Conservation (phyloP, 331 rosid species). For the Rosa hybrid region DNA sequence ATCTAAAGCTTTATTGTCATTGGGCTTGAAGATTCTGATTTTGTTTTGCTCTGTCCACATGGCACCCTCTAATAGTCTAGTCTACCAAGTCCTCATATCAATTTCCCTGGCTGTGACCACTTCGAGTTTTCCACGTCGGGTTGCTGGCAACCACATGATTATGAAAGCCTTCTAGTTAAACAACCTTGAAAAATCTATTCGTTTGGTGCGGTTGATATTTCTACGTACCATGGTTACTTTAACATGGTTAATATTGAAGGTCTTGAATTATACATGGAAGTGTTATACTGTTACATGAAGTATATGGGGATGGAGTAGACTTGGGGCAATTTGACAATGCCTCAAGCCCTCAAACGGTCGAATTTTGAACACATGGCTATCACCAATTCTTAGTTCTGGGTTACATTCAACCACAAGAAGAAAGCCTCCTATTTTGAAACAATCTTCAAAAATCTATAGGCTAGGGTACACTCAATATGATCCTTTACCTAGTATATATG, state of each 20-base stretch:
- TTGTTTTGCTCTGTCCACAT: constrained; percentile 24
- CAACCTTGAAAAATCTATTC: background rate
- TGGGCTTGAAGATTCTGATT: constrained; percentile 27
- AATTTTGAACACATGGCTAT: background rate
- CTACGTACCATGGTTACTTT: background rate
- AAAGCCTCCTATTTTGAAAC: background rate
- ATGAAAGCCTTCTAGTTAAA: background rate
- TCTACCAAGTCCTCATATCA: constrained; percentile 11
- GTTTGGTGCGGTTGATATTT: background rate
- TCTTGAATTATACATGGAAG: background rate
- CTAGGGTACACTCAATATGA: background rate
- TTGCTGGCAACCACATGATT: background rate
- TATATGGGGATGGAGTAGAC: background rate
- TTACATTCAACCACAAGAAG: background rate
- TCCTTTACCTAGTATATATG: background rate
- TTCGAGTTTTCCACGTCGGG: background rate
- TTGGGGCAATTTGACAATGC: background rate
- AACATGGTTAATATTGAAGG: background rate
- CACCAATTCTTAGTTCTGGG: background rate
- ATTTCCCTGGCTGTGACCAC: background rate
- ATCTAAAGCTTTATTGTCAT: constrained; percentile 33
- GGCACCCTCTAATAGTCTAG: constrained; percentile 10
- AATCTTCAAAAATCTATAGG: no score
- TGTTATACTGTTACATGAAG: background rate
- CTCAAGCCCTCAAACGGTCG: background rate